Percentiles rank a stretch among this genome's conserved stretches.
Evolutionary conservation across 169 alveolate genomes (phyloP).

Genomic region (Eimeria maxima): DNA sequence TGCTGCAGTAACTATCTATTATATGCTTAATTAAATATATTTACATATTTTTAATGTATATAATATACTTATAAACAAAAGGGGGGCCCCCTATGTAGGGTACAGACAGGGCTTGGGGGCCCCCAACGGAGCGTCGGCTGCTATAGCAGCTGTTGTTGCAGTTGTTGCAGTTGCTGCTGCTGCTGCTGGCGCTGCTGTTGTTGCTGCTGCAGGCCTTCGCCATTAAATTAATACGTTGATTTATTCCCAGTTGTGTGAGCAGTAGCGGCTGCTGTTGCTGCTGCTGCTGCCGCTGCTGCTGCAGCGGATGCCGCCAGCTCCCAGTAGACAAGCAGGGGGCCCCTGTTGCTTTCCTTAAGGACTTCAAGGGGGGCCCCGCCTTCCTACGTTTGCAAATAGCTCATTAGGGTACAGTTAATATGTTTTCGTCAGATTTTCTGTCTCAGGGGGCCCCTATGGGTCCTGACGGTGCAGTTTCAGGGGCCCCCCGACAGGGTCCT

Average conservation of each 20-base stretch:
- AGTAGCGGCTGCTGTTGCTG: conserved; percentile 53
- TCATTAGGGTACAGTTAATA: neutral
- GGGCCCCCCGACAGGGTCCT: neutral
- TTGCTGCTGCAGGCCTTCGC: neutral
- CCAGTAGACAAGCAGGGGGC: neutral
- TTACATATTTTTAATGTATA: neutral
- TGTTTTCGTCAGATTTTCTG: neutral
- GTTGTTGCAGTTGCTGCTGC: conserved; percentile 23
- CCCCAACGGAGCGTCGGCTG: conserved; percentile 51
- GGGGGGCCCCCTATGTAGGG: conserved; percentile 36
- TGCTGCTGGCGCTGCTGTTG: conserved; percentile 17
- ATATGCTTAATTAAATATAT: neutral
- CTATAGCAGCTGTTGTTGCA: neutral
- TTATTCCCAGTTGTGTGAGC: neutral
- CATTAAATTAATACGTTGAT: neutral
- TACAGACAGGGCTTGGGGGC: conserved; percentile 8
- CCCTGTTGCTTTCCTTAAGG: neutral
- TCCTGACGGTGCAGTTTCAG: neutral
- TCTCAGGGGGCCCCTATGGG: conserved; percentile 8
- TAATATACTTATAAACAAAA: neutral
- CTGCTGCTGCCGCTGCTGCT: conserved; percentile 59
- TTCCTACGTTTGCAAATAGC: neutral
- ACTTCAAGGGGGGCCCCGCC: conserved; percentile 28
- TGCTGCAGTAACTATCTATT: neutral
- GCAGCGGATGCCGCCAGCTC: neutral